Conservation (phyloP, 306 rosid genomes). For the Dryas alaskensis region DNA sequence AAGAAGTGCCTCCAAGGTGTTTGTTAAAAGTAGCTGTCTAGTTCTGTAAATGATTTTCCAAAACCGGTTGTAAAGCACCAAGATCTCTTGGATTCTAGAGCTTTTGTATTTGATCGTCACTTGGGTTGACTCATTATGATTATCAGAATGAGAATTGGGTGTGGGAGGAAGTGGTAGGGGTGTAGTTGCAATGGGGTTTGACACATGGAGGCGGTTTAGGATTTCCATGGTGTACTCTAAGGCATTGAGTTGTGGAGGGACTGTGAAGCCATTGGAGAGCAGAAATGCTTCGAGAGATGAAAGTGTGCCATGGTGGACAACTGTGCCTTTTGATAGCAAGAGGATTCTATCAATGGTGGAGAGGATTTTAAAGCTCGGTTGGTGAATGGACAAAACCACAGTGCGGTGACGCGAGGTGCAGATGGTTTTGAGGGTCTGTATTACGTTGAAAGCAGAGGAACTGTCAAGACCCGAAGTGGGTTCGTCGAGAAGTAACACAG, state of each 20-base stretch:
- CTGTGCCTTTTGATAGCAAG: constrained; percentile 59
- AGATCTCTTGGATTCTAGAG: constrained; percentile 65
- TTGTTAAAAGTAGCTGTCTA: constrained; percentile 68
- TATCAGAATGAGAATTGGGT: constrained; percentile 17
- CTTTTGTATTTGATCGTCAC: constrained; percentile 49
- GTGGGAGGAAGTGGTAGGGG: constrained; percentile 34
- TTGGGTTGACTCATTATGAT: not conserved
- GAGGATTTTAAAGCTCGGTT: constrained; percentile 81
- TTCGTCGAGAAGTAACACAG: constrained; percentile 75
- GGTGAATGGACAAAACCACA: constrained; percentile 76
- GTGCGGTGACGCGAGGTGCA: constrained; percentile 64
- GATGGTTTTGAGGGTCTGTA: constrained; percentile 68
- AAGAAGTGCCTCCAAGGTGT: constrained; percentile 71
- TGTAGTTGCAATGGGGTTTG: constrained; percentile 13
- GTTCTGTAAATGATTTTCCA: constrained; percentile 85
- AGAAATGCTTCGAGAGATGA: constrained; percentile 56
- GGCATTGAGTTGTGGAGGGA: constrained; percentile 88
- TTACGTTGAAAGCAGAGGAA: constrained; percentile 70
- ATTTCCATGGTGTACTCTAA: constrained; percentile 88
- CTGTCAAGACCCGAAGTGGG: constrained; percentile 97
- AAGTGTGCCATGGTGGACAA: constrained; percentile 73
- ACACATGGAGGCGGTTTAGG: constrained; percentile 43
- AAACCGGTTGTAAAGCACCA: constrained; percentile 57
- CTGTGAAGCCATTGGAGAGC: constrained; percentile 55
- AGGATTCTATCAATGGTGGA: constrained; percentile 66